Base-by-base conservation (phyloP, 495 filamentous ascomycete species). In the Podospora pseudocomata region DNA sequence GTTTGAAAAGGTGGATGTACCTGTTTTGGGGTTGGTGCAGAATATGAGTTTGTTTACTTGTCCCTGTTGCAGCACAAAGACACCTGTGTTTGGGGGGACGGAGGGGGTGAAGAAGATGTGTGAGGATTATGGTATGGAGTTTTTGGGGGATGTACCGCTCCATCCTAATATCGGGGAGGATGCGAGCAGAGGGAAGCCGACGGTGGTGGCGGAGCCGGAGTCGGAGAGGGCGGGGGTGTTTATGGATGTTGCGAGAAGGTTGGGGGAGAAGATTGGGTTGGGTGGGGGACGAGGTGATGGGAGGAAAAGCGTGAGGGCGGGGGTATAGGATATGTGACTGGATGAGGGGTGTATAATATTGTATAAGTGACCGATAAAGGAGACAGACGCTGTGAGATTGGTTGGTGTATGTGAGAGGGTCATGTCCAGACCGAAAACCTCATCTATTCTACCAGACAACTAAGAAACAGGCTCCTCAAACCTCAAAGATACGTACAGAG, bases 1-100 rank as follows among this genome's bases (percentile, higher is more conserved):
- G 90, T 97, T 98, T 76, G 84, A 87, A 70, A 94, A 91, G 71
- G 89, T 94, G 66, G 88, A 87, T 23, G 88, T 97, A 39, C 77
- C 80, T 19, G 81, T 91, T 18, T 80, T 98, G 27, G 95, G 95
- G n/a, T 89, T 98, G 84, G 89, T 98, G 61, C 90, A 94, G 74
- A 99, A 99, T 71, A 99, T 99, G 95, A 90, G 88, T 3, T 83
- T 90, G 27, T 97, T 97, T 72, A 82, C 79, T 1, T 98, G 95
- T 71, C 92, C 94, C 0, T 81, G 88, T 63, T 99, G 95, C 69
- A 81, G 83, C 5, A 82, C 85, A 4, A 81, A 86, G 55, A 94
- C 92, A n/a, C 84, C 86, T 54, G 91, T 99, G 23, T 98, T 98
- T 76, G 91, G 91, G 5, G 79, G 76, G 0, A 74, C 71, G 13